Evolutionary conservation across 1,139 yeast species (phyloP), one percentile per base, ranked within the genome.

Genomic region (Scheffersomyces parashehatae): DNA sequence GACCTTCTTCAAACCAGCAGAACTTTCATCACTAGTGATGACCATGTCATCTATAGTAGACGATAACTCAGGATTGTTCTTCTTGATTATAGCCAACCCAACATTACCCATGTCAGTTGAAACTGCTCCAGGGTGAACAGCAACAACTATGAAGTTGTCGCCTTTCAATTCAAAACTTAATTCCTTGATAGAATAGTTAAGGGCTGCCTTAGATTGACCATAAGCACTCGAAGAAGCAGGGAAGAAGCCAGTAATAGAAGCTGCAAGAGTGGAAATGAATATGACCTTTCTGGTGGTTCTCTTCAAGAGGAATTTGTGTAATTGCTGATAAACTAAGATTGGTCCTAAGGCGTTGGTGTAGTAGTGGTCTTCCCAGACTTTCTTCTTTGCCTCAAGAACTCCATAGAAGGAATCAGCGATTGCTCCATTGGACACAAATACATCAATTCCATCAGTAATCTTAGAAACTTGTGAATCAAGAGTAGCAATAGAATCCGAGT

Each of bases 161-260:
- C 36, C n/a, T 12, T 26, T 35, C 43, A 13, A 45, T 39, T 65
- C 67, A 16, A 28, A 31, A 24, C 60, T 50, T 35, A 66, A 41
- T 11, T 52, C 52, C 30, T 50, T 55, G 9, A 52, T 50, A 4
- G 56, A 37, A 35, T 52, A 62, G 52, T 65, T 66, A 43, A 67
- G 38, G 0, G 68, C 68, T n/a, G 71, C 69, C 44, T 68, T 68
- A 16, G 71, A 64, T 28, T 53, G 52, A 10, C 72, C 72, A 45
- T 68, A 67, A 5, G 63, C 65, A 28, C 58, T 36, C 10, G 20
- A n/a, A 12, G 29, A 24, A 5, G 24, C 13, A 4, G 40, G 31
- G 34, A 36, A 28, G n/a, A 2, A 14, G 7, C 29, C 40, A 9
- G 24, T 24, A 36, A 64, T 50, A 3, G 66, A 54, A 0, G 63